phyloP scores from a whole-genome alignment of 140 eudicot genomes.

The Bidens hawaiensis region DNA sequence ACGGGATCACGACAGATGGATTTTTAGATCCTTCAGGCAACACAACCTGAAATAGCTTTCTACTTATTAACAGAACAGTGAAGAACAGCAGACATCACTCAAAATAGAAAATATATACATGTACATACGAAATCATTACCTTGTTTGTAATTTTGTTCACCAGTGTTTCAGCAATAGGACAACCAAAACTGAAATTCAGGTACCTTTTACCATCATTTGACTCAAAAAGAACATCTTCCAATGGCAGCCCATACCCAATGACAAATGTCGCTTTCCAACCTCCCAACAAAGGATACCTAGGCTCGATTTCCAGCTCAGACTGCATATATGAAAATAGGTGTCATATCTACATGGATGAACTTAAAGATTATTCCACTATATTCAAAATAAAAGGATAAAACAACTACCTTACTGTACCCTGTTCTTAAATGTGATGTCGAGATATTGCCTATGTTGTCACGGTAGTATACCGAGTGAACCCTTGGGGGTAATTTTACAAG shows the following conservation, averaged over 20 bases:
- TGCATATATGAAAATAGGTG: conserved; percentile 27
- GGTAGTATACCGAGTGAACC: conserved; percentile 98
- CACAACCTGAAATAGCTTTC: conserved; percentile 53
- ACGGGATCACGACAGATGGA: conserved; percentile 63
- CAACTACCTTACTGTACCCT: conserved; percentile 63
- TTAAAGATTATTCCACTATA: neutral
- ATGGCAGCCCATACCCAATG: conserved; percentile 85
- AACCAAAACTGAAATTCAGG: conserved; percentile 86
- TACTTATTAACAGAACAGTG: conserved; percentile 9
- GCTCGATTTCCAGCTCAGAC: conserved; percentile 94
- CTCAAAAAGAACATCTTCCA: conserved; percentile 86
- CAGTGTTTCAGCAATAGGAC: conserved; percentile 80
- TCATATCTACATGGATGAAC: conserved; percentile 2
- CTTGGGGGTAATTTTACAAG: conserved; percentile 90
- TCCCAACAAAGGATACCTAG: conserved; percentile 93
- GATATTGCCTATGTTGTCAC: conserved; percentile 89
- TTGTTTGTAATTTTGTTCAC: conserved; percentile 85
- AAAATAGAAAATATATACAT: neutral
- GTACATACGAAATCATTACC: conserved; percentile 4
- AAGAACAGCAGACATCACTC: neutral
- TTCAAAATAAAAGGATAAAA: neutral
- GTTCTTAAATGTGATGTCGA: conserved; percentile 85
- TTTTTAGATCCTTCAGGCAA: conserved; percentile 95
- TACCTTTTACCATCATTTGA: conserved; percentile 76
- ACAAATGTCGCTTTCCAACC: conserved; percentile 95